Evolutionary conservation across 176 grass and related monocot genomes (phyloP).

Genomic region (Oryza punctata): DNA sequence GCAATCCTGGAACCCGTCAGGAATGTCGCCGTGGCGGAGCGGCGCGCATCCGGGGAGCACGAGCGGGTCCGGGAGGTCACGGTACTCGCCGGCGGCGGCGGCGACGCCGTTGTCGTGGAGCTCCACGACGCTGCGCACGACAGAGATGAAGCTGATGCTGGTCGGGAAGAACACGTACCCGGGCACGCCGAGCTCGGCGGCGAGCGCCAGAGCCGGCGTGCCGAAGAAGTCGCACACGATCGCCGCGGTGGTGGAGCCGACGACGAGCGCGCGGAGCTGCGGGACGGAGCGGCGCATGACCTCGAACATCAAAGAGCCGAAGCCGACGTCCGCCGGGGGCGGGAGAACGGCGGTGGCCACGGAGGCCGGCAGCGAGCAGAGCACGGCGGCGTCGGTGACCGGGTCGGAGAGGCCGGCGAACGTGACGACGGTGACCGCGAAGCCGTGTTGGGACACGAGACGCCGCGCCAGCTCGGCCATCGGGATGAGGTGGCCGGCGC

Average conservation of each 20-base stretch:
- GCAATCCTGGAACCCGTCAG: too few species aligned
- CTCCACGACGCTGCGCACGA: slow-evolving; percentile 27
- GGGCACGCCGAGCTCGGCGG: slow-evolving; percentile 51
- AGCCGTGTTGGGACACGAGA: slow-evolving; percentile 35
- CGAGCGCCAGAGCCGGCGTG: slow-evolving; percentile 21
- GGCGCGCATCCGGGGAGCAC: slow-evolving; percentile 33
- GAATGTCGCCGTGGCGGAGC: too few species aligned
- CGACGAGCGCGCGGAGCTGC: slow-evolving; percentile 29
- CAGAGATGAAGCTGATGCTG: slow-evolving; percentile 29
- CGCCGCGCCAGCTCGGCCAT: slow-evolving; percentile 45
- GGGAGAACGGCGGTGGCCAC: slow-evolving; percentile 44
- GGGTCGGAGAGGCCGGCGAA: slow-evolving; percentile 37
- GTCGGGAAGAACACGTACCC: slow-evolving; percentile 51
- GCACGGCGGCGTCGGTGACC: background rate
- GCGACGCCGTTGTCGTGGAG: slow-evolving; percentile 39
- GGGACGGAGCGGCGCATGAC: slow-evolving; percentile 20
- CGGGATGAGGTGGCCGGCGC: slow-evolving; percentile 51
- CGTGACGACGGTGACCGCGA: slow-evolving; percentile 46
- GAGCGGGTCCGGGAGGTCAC: slow-evolving; percentile 37
- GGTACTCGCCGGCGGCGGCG: slow-evolving; percentile 26
- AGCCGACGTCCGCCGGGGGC: background rate
- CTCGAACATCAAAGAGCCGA: background rate
- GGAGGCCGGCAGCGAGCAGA: slow-evolving; percentile 22
- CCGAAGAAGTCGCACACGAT: slow-evolving; percentile 56
- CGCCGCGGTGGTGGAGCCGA: background rate